Evolutionary conservation across 1,139 yeast species (phyloP).

Genomic region (Yamadazyma songkhlaensis): DNA sequence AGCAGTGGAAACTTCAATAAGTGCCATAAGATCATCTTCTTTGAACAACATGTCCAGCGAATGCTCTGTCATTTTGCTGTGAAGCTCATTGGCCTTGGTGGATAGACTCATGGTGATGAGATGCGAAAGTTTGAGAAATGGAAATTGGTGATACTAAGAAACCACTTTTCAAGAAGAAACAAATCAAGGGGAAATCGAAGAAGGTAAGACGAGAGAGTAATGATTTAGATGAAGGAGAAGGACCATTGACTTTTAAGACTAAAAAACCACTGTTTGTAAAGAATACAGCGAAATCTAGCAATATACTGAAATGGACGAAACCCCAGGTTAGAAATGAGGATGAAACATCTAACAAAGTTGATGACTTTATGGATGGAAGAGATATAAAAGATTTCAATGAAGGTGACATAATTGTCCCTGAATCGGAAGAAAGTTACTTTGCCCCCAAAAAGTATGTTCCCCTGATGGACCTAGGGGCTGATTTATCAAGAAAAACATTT

Average conservation of each 20-base stretch:
- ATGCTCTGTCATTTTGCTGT: conserved; percentile 54
- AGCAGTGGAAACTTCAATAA: conserved; percentile 32
- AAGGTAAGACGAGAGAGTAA: conserved; percentile 4
- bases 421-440: not conserved
- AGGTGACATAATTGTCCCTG: conserved; percentile 11
- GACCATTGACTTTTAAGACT: not conserved
- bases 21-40: conserved; percentile 56
- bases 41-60: conserved; percentile 47
- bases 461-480: conserved; percentile 7
- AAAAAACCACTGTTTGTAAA: conserved; percentile 4
- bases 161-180: conserved; percentile 8
- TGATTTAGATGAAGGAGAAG: not conserved
- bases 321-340: not conserved
- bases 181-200: conserved; percentile 2
- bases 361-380: not conserved
- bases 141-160: not conserved
- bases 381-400: conserved; percentile 5
- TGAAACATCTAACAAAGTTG: not conserved
- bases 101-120: conserved; percentile 24
- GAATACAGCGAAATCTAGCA: not conserved
- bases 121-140: not conserved
- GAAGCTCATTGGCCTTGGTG: conserved; percentile 53
- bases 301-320: conserved; percentile 7
- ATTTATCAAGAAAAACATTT: conserved; percentile 6
- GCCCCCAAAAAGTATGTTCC: conserved; percentile 13